phyloP scores from a whole-genome alignment of 345 rosid genomes.

The Aquilaria sinensis region DNA sequence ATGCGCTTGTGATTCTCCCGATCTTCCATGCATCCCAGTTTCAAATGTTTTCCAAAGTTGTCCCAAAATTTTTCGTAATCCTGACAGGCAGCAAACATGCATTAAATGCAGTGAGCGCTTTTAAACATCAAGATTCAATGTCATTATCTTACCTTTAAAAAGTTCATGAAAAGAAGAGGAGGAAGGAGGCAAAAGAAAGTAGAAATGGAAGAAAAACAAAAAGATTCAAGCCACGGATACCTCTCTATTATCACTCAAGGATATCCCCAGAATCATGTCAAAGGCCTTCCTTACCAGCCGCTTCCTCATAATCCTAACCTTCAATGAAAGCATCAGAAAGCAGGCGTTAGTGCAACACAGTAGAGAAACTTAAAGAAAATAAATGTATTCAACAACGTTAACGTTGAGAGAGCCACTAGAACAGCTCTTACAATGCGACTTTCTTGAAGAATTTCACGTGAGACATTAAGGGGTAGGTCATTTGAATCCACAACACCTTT shows the following conservation, averaged over 20 bases:
- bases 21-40: slow-evolving; percentile 93
- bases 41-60: slow-evolving; percentile 76
- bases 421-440: slow-evolving; percentile 70
- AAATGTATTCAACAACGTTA: neutral
- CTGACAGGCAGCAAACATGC: slow-evolving; percentile 29
- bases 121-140: neutral
- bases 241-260: slow-evolving; percentile 81
- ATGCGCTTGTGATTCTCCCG: slow-evolving; percentile 97
- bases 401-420: neutral
- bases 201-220: neutral
- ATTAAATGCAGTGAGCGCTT: neutral
- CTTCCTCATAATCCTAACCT: slow-evolving; percentile 95
- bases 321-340: slow-evolving; percentile 14
- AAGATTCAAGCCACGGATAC: slow-evolving; percentile 26
- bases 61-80: slow-evolving; percentile 98
- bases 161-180: neutral
- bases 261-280: slow-evolving; percentile 93
- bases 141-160: neutral
- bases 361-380: neutral
- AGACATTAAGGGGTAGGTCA: slow-evolving; percentile 95
- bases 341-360: slow-evolving; percentile 6
- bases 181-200: neutral
- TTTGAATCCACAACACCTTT: slow-evolving; percentile 98
- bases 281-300: slow-evolving; percentile 89
- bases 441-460: slow-evolving; percentile 98